phyloP scores from a whole-genome alignment of 441 rosid genomes.

The Euphorbia schlechtendalii region DNA sequence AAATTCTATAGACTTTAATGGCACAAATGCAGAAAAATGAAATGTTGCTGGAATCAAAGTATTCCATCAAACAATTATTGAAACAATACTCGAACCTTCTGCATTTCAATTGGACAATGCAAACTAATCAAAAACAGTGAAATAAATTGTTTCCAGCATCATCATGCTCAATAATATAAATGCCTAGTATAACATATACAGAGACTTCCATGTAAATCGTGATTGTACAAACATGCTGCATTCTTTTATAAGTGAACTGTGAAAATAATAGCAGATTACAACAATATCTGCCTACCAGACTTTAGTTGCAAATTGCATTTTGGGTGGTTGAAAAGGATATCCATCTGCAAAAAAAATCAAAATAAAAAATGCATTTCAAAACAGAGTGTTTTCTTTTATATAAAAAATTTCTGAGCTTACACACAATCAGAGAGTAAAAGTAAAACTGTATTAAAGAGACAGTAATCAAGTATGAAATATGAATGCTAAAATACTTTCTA shows the following conservation, averaged over 20 bases:
- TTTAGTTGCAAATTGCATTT: conserved; percentile 92
- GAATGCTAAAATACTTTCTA: neutral
- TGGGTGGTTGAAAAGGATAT: conserved; percentile 98
- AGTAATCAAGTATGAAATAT: no score
- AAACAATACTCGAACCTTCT: neutral
- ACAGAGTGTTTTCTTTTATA: neutral
- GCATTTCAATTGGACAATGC: neutral
- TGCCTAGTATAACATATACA: neutral
- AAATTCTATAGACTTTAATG: no score
- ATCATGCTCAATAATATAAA: neutral
- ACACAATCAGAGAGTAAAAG: neutral
- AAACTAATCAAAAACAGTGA: neutral
- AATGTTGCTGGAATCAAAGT: neutral
- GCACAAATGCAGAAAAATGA: no score
- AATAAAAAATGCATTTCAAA: conserved; percentile 16
- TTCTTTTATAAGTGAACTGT: conserved; percentile 6
- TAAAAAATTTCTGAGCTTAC: neutral
- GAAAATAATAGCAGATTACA: neutral
- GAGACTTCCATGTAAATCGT: neutral
- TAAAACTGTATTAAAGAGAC: neutral
- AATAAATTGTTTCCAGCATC: neutral
- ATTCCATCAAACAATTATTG: neutral
- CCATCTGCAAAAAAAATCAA: conserved; percentile 64
- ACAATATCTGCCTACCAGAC: conserved; percentile 64
- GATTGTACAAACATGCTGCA: neutral